Percentiles rank a stretch among this genome's conserved stretches.
These are phyloP conservation scores for Penicillium herquei DNA, from an alignment of 495 filamentous ascomycete genomes.

Conservation along the genomic window DNA sequence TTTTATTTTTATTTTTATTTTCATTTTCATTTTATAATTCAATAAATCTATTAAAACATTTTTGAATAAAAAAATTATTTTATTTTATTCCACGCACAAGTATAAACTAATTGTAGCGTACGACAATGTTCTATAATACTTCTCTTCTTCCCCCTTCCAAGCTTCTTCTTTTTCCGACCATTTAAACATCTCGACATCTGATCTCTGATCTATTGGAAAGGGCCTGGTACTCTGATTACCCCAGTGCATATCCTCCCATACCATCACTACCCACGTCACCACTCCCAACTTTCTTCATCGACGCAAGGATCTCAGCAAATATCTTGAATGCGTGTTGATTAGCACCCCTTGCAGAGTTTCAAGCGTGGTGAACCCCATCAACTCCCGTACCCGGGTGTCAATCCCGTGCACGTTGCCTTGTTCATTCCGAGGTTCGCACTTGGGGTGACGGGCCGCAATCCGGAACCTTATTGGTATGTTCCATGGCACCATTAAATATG, in stretches of 20 bases:
- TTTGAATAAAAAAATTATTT: neutral
- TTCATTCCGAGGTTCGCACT: slow-evolving; percentile 19
- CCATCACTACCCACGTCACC: neutral
- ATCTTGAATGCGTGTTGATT: slow-evolving; percentile 13
- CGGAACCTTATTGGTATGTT: slow-evolving; percentile 26
- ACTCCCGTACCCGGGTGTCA: slow-evolving; percentile 1
- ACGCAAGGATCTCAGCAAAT: neutral
- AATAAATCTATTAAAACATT: slow-evolving; percentile 3
- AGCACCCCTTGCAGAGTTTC: slow-evolving; percentile 15
- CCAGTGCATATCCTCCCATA: neutral
- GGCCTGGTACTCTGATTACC: no score
- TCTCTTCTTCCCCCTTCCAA: slow-evolving; percentile 20
- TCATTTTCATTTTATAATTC: slow-evolving; percentile 6
- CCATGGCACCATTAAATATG: neutral
- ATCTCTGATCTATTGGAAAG: no score
- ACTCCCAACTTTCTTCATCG: neutral
- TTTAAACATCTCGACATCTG: slow-evolving; percentile 4
- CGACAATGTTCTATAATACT: slow-evolving; percentile 28
- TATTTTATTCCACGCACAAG: neutral
- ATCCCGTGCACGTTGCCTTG: slow-evolving; percentile 20
- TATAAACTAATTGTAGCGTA: slow-evolving; percentile 14
- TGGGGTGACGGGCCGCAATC: slow-evolving; percentile 27
- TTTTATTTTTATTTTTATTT: slow-evolving; percentile 10
- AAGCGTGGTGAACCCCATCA: slow-evolving; percentile 1
- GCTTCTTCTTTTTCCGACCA: slow-evolving; percentile 7